Evolutionary conservation across 495 filamentous ascomycete species (phyloP).

Genomic region (Penicillium dipodomyicola): DNA sequence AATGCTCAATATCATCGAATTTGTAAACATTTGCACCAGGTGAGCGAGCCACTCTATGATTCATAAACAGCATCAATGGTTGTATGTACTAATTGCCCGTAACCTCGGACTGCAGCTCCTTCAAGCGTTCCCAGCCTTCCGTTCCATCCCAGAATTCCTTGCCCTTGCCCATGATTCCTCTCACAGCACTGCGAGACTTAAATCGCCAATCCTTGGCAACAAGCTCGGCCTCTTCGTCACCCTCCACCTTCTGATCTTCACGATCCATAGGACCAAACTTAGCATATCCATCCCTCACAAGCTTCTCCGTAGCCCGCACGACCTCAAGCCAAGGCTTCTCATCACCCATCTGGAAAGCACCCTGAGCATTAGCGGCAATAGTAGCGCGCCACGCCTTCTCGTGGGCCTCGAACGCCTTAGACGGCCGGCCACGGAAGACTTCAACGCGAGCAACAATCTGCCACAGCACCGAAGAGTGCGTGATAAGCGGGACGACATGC

Average conservation of each 20-base stretch:
- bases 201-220: constrained; percentile 69
- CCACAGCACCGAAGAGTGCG: constrained; percentile 73
- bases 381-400: constrained; percentile 86
- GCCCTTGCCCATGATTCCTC: constrained; percentile 76
- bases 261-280: constrained; percentile 43
- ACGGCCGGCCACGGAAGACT: constrained; percentile 64
- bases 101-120: constrained; percentile 46
- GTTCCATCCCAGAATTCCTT: constrained; percentile 81
- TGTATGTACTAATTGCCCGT: constrained; percentile 31
- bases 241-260: constrained; percentile 30
- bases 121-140: constrained; percentile 64
- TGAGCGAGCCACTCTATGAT: background rate
- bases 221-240: constrained; percentile 36
- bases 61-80: constrained; percentile 6
- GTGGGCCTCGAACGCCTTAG: constrained; percentile 70
- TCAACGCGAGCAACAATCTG: constrained; percentile 66
- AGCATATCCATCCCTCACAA: constrained; percentile 50
- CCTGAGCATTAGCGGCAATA: constrained; percentile 51
- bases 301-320: constrained; percentile 46
- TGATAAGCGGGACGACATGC: constrained; percentile 76
- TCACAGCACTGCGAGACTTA: constrained; percentile 79
- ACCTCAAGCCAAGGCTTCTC: constrained; percentile 49
- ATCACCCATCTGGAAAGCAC: constrained; percentile 49
- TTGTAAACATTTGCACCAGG: constrained; percentile 1
- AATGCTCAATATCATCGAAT: background rate